These are phyloP conservation scores for Mentha longifolia DNA, from an alignment of 257 asterid genomes.

Conservation along the genomic window DNA sequence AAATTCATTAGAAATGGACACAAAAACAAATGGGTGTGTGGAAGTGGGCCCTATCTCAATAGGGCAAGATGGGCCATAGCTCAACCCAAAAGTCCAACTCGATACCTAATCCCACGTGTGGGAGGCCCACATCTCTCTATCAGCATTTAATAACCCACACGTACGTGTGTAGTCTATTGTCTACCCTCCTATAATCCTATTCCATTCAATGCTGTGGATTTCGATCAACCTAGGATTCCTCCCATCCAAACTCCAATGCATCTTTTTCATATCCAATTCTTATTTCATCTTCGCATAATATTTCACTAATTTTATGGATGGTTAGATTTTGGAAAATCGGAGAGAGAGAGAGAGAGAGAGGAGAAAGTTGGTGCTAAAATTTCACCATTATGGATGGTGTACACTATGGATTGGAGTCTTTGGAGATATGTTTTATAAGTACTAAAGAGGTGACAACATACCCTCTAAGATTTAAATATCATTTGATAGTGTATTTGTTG, in stretches of 20 bases:
- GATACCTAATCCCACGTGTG: conserved; percentile 53
- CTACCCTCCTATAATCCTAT: neutral
- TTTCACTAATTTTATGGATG: no score
- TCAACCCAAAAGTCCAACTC: conserved; percentile 41
- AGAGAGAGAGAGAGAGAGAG: no score
- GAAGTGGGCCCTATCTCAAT: conserved; percentile 24
- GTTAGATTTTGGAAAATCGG: no score
- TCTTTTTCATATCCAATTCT: conserved; percentile 13
- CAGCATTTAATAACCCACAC: conserved; percentile 47
- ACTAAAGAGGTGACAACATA: no score
- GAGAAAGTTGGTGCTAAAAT: no score
- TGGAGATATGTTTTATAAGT: no score
- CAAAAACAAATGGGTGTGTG: conserved; percentile 4
- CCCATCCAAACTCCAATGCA: conserved; percentile 24
- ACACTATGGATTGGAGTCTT: no score
- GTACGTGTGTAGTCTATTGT: conserved; percentile 56
- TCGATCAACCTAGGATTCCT: conserved; percentile 41
- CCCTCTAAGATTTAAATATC: no score
- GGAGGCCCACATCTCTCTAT: conserved; percentile 50
- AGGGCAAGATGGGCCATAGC: conserved; percentile 38
- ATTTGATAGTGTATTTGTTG: no score
- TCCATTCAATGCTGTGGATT: conserved; percentile 21
- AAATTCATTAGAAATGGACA: neutral
- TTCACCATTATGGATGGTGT: no score
- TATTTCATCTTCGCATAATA: neutral